Conservation (phyloP, 192 early-diverging fungal species). For the Backusella parvicylindrica region DNA sequence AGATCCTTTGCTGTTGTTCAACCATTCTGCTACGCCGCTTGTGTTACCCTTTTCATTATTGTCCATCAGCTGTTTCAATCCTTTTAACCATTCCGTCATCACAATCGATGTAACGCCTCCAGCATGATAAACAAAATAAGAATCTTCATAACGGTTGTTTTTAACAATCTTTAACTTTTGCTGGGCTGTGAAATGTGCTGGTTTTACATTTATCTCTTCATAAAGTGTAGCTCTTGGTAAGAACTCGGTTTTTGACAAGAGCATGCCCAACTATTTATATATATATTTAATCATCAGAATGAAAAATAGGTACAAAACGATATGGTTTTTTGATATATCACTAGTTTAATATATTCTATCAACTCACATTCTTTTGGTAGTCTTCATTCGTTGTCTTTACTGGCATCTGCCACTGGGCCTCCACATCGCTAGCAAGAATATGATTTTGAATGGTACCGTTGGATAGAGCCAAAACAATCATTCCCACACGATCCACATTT, state of each 20-base stretch:
- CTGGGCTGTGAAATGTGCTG: neutral
- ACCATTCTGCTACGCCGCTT: slow-evolving; percentile 17
- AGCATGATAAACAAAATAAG: slow-evolving; percentile 67
- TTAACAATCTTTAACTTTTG: slow-evolving; percentile 48
- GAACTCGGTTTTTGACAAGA: slow-evolving; percentile 16
- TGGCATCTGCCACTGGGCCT: slow-evolving; percentile 34
- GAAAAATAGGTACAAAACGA: neutral
- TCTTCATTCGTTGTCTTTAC: neutral
- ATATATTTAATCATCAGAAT: neutral
- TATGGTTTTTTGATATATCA: neutral
- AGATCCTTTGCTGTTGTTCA: slow-evolving; percentile 28
- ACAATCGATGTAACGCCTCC: slow-evolving; percentile 66
- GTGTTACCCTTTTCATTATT: slow-evolving; percentile 19
- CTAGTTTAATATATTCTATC: too few relatives aligned
- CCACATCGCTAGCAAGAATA: slow-evolving; percentile 49
- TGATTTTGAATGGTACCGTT: slow-evolving; percentile 62
- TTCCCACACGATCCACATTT: slow-evolving; percentile 40
- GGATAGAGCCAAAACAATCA: slow-evolving; percentile 56
- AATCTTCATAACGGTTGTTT: slow-evolving; percentile 58
- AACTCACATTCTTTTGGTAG: slow-evolving; percentile 13
- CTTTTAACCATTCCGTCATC: slow-evolving; percentile 52
- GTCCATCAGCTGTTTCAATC: slow-evolving; percentile 23
- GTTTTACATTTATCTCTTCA: slow-evolving; percentile 47
- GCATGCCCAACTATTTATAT: neutral
- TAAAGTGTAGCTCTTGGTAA: slow-evolving; percentile 39